Percentiles rank a stretch among this genome's conserved stretches.
Conservation (phyloP, 331 rosid species). For the Arachis monticola region DNA sequence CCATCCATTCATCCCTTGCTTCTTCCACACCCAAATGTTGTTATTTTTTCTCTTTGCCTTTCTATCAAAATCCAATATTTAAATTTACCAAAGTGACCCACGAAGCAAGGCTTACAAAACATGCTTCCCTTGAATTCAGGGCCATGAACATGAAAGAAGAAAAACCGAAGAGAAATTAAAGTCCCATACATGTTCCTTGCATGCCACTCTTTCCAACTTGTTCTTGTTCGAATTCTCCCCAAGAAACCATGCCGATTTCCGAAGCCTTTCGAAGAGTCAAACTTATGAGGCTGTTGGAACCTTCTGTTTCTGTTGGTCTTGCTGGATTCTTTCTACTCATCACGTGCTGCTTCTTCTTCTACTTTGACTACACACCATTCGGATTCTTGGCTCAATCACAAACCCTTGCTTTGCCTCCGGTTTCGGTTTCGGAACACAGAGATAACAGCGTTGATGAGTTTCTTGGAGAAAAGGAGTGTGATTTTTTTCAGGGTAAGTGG, state of each 20-base stretch:
- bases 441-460: constrained; percentile 48
- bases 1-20: constrained; percentile 48
- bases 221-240: constrained; percentile 2
- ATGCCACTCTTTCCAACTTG: constrained; percentile 38
- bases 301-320: constrained; percentile 49
- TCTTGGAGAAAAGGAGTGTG: constrained; percentile 57
- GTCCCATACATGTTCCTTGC: constrained; percentile 39
- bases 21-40: constrained; percentile 62
- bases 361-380: constrained; percentile 58
- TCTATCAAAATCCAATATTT: constrained; percentile 24
- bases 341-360: constrained; percentile 62
- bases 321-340: constrained; percentile 62
- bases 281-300: constrained; percentile 65
- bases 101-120: constrained; percentile 52
- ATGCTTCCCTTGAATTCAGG: constrained; percentile 27
- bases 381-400: constrained; percentile 52
- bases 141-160: constrained; percentile 1
- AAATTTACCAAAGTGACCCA: constrained; percentile 48
- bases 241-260: constrained; percentile 52
- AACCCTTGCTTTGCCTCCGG: constrained; percentile 51
- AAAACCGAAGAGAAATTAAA: background rate
- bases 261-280: constrained; percentile 58
- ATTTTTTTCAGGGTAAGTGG: constrained; percentile 85
- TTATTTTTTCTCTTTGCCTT: constrained; percentile 20
- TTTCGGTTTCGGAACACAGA: background rate